Conservation (phyloP, 2,329 filamentous ascomycete species). For the Penicillium sp. region DNA sequence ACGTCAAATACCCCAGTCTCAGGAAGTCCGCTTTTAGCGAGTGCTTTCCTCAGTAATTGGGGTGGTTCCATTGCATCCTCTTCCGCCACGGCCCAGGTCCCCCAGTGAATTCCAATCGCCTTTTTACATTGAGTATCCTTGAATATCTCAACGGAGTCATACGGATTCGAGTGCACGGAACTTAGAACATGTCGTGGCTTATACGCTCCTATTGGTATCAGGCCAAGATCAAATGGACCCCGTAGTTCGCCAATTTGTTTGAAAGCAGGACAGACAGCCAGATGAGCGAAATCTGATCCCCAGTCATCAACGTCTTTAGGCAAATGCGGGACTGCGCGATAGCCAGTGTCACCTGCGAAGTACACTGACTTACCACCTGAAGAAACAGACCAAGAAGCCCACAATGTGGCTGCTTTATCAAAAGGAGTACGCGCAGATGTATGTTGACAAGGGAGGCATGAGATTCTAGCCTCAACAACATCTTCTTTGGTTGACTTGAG, state of each 20-base stretch:
- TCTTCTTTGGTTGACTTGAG: not conserved
- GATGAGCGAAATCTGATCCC: not conserved
- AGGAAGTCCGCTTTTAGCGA: not conserved
- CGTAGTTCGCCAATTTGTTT: not conserved
- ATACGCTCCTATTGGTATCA: not conserved
- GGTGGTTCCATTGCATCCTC: not conserved
- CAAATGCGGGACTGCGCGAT: not conserved
- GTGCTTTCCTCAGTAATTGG: not conserved
- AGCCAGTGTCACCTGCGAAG: slow-evolving; percentile 7
- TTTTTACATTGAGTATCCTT: not conserved
- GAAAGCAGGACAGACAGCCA: not conserved
- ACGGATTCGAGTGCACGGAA: not conserved
- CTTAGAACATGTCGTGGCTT: not conserved
- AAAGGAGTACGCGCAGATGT: slow-evolving; percentile 3
- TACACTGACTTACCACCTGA: slow-evolving; percentile 17
- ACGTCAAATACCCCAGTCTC: not conserved
- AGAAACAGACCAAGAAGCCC: slow-evolving; percentile 17
- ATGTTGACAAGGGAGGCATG: not conserved
- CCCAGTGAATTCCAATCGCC: not conserved
- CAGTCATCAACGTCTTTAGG: not conserved
- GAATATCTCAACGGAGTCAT: not conserved
- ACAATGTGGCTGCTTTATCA: slow-evolving; percentile 6
- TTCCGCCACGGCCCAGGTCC: not conserved
- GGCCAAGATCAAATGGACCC: not conserved
- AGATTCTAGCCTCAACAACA: not conserved